Percentiles rank a stretch among this genome's conserved stretches.
Evolutionary conservation across 1,284 basidiomycete species (phyloP).

Genomic region (Tremellales sp.): DNA sequence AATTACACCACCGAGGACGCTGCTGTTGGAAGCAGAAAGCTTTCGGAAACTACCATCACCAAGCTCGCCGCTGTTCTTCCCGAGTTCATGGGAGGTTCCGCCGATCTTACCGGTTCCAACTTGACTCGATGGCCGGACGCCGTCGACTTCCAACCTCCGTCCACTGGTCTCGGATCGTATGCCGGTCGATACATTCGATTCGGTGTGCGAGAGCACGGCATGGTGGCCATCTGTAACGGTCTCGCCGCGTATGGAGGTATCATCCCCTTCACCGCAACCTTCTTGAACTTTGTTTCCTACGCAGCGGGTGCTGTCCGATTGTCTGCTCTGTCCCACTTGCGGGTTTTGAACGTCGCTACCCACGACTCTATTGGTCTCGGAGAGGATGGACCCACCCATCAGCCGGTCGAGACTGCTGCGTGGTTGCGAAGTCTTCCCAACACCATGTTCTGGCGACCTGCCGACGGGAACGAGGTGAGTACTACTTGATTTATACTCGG

Average conservation of each 20-base stretch:
- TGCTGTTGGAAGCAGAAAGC: conserved; percentile 85
- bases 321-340: conserved; percentile 82
- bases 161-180: conserved; percentile 77
- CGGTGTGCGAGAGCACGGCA: conserved; percentile 95
- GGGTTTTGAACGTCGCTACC: conserved; percentile 67
- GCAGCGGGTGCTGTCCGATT: conserved; percentile 86
- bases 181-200: conserved; percentile 88
- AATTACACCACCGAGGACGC: conserved; percentile 69
- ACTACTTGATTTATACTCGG: conserved; percentile 30
- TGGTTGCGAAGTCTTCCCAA: conserved; percentile 88
- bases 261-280: conserved; percentile 81
- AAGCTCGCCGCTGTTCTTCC: conserved; percentile 71
- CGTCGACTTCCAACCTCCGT: conserved; percentile 84
- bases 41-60: conserved; percentile 84
- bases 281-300: conserved; percentile 94
- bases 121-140: conserved; percentile 76
- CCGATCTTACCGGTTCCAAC: conserved; percentile 89
- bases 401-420: conserved; percentile 83
- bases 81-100: conserved; percentile 84
- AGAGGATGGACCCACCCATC: conserved; percentile 95
- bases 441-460: conserved; percentile 82
- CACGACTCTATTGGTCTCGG: conserved; percentile 86
- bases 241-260: conserved; percentile 75
- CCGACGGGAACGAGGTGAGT: conserved; percentile 76
- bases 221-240: conserved; percentile 94